Evolutionary conservation across 768 basidiomycete species (phyloP), one percentile per base, ranked within the genome.

Genomic region (Mrakia hoshinonis): DNA sequence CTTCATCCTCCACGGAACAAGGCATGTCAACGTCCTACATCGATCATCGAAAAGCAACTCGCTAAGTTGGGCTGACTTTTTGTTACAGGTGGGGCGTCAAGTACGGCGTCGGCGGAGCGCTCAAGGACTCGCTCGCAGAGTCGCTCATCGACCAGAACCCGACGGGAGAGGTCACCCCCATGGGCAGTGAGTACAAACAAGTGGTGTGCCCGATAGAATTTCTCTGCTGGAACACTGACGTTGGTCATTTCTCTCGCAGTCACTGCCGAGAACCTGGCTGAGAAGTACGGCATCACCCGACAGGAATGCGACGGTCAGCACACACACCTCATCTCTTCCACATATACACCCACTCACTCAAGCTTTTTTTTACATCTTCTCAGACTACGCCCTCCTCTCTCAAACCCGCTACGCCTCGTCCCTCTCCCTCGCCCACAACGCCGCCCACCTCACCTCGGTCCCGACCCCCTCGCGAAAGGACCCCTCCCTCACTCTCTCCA

Each of bases 221-320:
- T 52, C 20, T 9, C 11, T 38, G 13, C 24, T 10, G 39, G 38
- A 24, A 20, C 38, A 3, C 36, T 76, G 76, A 6, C 49, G 24
- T 18, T 46, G 13, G 11, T 48, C 11, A 18, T 26, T 12, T 36
- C 48, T 43, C 10, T 24, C 9, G 13, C 31, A 46, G 63, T 81
- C 63, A 82, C 81, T 9, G 81, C 80, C 13, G 81, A 81, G 76
- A 81, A 81, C 74, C 74, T 81, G 13, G 80, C 81, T 1, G 77
- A 77, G 70, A 80, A 81, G 75, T 81, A 80, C 70, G 79, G 80
- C 24, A 79, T 81, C 73, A 76, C 79, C 20, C 74, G 81, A 47
- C 76, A 79, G 64, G 75, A 81, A 9, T 80, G 80, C 65, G 81
- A 81, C 73, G 74, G 58, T 61, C 31, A 61, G 58, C 26, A 22